Base-by-base conservation (phyloP, 208 protist genomes). In the Leishmania turanica region DNA sequence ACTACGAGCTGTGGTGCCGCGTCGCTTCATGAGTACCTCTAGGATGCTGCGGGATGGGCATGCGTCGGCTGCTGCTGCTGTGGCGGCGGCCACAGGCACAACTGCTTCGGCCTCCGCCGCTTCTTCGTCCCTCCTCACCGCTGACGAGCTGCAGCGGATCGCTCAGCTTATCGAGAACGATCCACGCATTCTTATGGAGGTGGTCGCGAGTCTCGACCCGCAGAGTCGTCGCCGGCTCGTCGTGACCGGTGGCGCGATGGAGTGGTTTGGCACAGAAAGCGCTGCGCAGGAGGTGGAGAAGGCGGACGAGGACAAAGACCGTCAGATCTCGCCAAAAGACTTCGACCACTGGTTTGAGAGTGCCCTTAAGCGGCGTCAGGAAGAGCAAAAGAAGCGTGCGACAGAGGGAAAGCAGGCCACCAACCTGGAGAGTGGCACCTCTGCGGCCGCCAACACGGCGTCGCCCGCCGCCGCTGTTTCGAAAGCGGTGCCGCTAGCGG, bases 181-280 rank as follows among this genome's bases (percentile, higher is more conserved):
- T 75, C 93, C 93, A 6, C 88, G 89, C 64, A 88, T 98, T 72
- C 86, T 98, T 47, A 91, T 95, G 79, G 92, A 96, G 68, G 87
- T 97, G 69, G 85, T 98, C 15, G 90, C 89, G 11, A 89, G 90
- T 72, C 80, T 98, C 64, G 87, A 96, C 47, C 90, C 95, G 45
- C 82, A 95, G 69, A 91, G 83, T 62, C 89, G 95, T 24, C 87
- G 95, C 24, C 92, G 93, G 5, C 85, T 98, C 68, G 85, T 98
- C 40, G 91, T 98, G 37, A 86, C 95, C 24, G 95, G 95, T 47
- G 95, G 95, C 11, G 93, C 95, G 40, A 95, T 97, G 90, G 93
- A 98, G 85, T 98, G 95, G 95, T 98, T 98, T 82, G 95, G 95
- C 15, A 95, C 94, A 77, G 95, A 98, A 60, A 96, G 87, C 80